Conservation (phyloP, 805 yeast species). For the Metschnikowia corniflorae region DNA sequence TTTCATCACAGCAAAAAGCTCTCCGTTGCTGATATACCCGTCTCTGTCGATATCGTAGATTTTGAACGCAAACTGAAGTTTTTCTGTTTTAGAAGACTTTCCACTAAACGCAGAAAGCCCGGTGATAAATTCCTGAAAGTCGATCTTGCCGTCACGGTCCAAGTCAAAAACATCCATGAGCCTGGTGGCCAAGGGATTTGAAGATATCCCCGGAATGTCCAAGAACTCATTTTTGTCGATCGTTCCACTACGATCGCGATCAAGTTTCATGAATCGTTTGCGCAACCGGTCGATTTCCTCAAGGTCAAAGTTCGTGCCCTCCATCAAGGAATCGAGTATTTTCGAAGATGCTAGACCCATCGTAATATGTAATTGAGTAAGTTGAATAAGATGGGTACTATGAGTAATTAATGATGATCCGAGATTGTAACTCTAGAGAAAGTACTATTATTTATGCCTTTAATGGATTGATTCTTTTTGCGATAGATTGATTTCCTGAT, state of each 20-base stretch:
- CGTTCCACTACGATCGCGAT: slow-evolving; percentile 87
- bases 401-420: too few relatives aligned
- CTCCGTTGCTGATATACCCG: slow-evolving; percentile 94
- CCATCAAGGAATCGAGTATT: slow-evolving; percentile 64
- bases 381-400: too few relatives aligned
- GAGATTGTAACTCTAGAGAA: too few relatives aligned
- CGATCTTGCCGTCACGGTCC: slow-evolving; percentile 90
- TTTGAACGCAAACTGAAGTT: slow-evolving; percentile 82
- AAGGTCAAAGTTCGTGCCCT: slow-evolving; percentile 80
- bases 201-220: slow-evolving; percentile 86
- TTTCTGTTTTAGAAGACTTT: slow-evolving; percentile 75
- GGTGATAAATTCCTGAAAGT: slow-evolving; percentile 89
- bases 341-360: slow-evolving; percentile 66
- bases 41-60: slow-evolving; percentile 95
- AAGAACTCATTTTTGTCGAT: slow-evolving; percentile 88
- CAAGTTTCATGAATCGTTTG: slow-evolving; percentile 91
- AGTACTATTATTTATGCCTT: too few relatives aligned
- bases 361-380: too few relatives aligned
- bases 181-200: slow-evolving; percentile 85
- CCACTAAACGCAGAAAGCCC: slow-evolving; percentile 87
- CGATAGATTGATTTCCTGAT: too few relatives aligned
- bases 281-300: slow-evolving; percentile 91
- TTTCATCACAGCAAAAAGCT: slow-evolving; percentile 82
- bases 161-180: slow-evolving; percentile 92
- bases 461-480: too few relatives aligned